These are phyloP conservation scores for Verticillium longisporum DNA, from an alignment of 2,329 filamentous ascomycete species.

Conservation along the genomic window DNA sequence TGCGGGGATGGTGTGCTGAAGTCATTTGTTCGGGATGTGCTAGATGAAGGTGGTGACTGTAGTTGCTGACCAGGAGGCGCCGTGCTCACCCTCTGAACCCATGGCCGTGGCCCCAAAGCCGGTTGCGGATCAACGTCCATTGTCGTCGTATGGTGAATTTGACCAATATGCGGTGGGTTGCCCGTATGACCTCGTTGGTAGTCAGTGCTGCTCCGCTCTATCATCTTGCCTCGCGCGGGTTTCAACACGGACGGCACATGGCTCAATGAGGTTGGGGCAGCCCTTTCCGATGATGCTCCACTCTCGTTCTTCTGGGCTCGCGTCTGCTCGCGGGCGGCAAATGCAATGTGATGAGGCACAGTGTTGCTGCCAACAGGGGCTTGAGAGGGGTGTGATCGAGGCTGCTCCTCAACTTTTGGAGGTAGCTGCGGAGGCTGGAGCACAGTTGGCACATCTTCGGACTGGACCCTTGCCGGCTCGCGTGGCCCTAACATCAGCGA, in stretches of 20 bases:
- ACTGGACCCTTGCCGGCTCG: slow-evolving; percentile 8
- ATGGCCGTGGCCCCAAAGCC: not conserved
- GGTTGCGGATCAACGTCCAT: not conserved
- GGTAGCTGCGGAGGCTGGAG: slow-evolving; percentile 16
- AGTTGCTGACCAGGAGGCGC: not conserved
- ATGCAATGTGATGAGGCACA: not conserved
- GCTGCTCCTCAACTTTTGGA: slow-evolving; percentile 9
- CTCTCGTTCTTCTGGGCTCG: not conserved
- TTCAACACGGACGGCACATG: slow-evolving; percentile 22
- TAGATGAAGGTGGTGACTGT: no score
- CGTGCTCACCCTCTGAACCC: slow-evolving; percentile 4
- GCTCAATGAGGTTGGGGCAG: not conserved
- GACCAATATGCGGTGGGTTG: not conserved
- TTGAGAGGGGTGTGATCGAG: not conserved
- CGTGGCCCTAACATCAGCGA: slow-evolving; percentile 15
- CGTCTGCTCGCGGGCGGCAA: not conserved
- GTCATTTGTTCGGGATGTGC: not conserved
- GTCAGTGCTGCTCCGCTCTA: not conserved
- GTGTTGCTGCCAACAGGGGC: not conserved
- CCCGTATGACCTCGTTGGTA: not conserved
- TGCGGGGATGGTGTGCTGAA: not conserved
- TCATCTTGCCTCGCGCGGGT: slow-evolving; percentile 16
- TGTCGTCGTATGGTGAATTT: not conserved
- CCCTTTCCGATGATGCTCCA: not conserved
- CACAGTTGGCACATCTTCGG: slow-evolving; percentile 14